Percentiles rank a stretch among this genome's conserved stretches.
Conservation (phyloP, 2,329 filamentous ascomycete genomes). For the Nigrospora osmanthi region DNA sequence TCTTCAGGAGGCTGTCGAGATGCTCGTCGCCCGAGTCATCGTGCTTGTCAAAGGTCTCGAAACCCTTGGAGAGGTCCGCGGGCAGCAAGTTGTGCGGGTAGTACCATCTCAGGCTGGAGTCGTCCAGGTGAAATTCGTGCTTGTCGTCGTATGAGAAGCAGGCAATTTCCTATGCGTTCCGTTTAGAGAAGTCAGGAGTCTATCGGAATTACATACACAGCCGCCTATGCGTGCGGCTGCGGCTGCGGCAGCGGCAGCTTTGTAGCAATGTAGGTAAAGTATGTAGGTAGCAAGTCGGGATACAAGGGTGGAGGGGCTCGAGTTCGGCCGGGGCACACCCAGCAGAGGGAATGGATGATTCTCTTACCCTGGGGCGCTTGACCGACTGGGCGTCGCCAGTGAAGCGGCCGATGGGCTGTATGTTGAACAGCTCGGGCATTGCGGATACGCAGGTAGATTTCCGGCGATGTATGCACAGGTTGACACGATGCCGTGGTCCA, state of each 20-base stretch:
- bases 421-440: slow-evolving; percentile 39
- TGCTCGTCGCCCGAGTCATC: slow-evolving; percentile 83
- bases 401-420: slow-evolving; percentile 66
- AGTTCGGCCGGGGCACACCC: not conserved
- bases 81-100: slow-evolving; percentile 62
- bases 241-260: no score
- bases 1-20: slow-evolving; percentile 72
- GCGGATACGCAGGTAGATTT: no score
- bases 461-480: no score
- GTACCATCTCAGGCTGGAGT: slow-evolving; percentile 79
- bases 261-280: no score
- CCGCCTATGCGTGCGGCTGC: no score
- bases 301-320: not conserved
- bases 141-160: slow-evolving; percentile 89
- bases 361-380: slow-evolving; percentile 61
- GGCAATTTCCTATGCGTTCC: slow-evolving; percentile 64
- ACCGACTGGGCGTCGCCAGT: slow-evolving; percentile 60
- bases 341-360: no score
- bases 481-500: no score
- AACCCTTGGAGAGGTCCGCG: slow-evolving; percentile 71
- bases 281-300: no score
- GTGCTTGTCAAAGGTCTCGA: slow-evolving; percentile 73
- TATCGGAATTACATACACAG: no score
- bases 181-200: not conserved
- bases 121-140: slow-evolving; percentile 68